These are phyloP conservation scores for Prunus kanzakura DNA, from an alignment of 306 rosid genomes.

Conservation along the genomic window DNA sequence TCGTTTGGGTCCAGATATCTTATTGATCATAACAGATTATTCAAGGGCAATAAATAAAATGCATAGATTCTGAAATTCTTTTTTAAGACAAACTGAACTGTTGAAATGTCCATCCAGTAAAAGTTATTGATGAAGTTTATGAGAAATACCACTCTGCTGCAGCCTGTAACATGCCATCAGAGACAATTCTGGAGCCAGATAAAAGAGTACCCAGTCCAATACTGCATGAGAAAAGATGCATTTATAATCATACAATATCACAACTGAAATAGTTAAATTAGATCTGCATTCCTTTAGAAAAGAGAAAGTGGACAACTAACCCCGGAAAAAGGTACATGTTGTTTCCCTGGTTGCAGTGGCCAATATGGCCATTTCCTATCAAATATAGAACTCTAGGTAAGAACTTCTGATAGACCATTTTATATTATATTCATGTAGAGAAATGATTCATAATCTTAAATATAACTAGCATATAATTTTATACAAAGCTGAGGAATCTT, in stretches of 20 bases:
- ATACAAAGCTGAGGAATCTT: background rate
- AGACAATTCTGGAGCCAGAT: slow-evolving; percentile 77
- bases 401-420: background rate
- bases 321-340: slow-evolving; percentile 99
- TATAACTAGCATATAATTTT: background rate
- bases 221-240: slow-evolving; percentile 41
- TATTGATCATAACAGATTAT: background rate
- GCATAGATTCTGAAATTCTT: background rate
- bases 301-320: slow-evolving; percentile 41
- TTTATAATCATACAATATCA: background rate
- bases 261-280: background rate
- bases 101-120: slow-evolving; percentile 6
- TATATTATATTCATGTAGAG: background rate
- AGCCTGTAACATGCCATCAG: slow-evolving; percentile 98
- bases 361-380: slow-evolving; percentile 75
- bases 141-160: slow-evolving; percentile 91
- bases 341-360: slow-evolving; percentile 99
- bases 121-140: background rate
- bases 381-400: slow-evolving; percentile 5
- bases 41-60: background rate
- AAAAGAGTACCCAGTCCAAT: slow-evolving; percentile 96
- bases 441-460: background rate
- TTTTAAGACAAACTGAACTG: background rate
- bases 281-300: background rate
- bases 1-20: background rate